Evolutionary conservation across 2,329 filamentous ascomycete species (phyloP).

Genomic region (Clonostachys rosea): DNA sequence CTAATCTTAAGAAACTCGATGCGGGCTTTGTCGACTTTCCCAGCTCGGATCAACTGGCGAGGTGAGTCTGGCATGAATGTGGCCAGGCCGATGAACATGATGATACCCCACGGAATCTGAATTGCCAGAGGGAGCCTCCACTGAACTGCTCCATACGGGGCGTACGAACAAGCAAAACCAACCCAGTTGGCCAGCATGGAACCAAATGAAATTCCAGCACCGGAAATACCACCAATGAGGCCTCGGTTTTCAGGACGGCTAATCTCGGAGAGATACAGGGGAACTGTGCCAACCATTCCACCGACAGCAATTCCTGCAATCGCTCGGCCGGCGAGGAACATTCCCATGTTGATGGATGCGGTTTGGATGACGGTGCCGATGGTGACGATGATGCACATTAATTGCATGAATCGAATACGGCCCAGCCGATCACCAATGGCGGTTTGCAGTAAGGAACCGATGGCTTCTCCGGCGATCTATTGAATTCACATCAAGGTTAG

Average conservation of each 20-base stretch:
- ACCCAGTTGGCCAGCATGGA: conserved; percentile 32
- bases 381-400: conserved; percentile 30
- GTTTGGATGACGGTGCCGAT: conserved; percentile 18
- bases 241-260: conserved; percentile 14
- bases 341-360: conserved; percentile 11
- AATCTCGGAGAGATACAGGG: conserved; percentile 18
- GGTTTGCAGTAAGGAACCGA: conserved; percentile 48
- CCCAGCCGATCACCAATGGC: conserved; percentile 47
- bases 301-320: conserved; percentile 15
- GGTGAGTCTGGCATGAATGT: conserved; percentile 16
- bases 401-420: conserved; percentile 47
- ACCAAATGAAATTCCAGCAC: conserved; percentile 25
- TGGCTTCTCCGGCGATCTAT: conserved; percentile 56
- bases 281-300: conserved; percentile 2
- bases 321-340: conserved; percentile 17
- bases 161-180: conserved; percentile 26
- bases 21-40: conserved; percentile 41
- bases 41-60: conserved; percentile 36
- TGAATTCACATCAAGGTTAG: conserved; percentile 35
- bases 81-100: conserved; percentile 19
- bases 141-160: conserved; percentile 20
- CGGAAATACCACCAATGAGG: conserved; percentile 18
- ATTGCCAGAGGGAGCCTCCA: conserved; percentile 26
- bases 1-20: conserved; percentile 41
- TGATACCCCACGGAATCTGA: conserved; percentile 15